These are phyloP conservation scores for Hypomyces perniciosus DNA, from an alignment of 2,329 filamentous ascomycete species.

Conservation along the genomic window DNA sequence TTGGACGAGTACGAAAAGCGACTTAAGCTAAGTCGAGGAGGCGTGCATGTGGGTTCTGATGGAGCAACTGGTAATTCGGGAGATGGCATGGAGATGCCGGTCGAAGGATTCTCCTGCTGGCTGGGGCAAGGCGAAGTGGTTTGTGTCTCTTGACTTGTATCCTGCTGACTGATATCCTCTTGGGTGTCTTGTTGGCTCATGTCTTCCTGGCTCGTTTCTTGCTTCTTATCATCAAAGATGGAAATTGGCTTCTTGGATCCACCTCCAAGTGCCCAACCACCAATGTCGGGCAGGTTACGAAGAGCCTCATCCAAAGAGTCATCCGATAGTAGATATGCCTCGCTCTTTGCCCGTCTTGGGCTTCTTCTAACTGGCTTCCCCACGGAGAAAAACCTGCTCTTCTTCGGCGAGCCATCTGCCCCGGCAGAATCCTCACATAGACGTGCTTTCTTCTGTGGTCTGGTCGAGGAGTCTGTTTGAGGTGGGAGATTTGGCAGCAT, in stretches of 20 bases:
- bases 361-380: conserved; percentile 21
- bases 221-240: conserved; percentile 41
- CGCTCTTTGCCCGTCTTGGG: conserved; percentile 28
- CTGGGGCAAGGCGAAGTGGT: conserved; percentile 14
- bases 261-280: conserved; percentile 37
- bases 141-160: conserved; percentile 11
- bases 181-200: conserved; percentile 9
- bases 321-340: conserved; percentile 46
- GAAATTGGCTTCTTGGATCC: conserved; percentile 33
- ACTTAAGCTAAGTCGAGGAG: conserved; percentile 25
- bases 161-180: conserved; percentile 8
- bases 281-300: conserved; percentile 44
- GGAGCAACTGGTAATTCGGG: conserved; percentile 19
- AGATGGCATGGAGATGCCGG: conserved; percentile 24
- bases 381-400: conserved; percentile 50
- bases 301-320: conserved; percentile 53
- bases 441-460: conserved; percentile 53
- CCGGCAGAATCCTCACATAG: conserved; percentile 41
- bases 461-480: conserved; percentile 19
- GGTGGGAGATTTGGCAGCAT: conserved; percentile 12
- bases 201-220: conserved; percentile 7
- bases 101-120: conserved; percentile 20
- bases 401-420: conserved; percentile 32
- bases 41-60: conserved; percentile 22
- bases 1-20: conserved; percentile 31